phyloP scores from a whole-genome alignment of 768 basidiomycete genomes.

The Amyloporia xantha region DNA sequence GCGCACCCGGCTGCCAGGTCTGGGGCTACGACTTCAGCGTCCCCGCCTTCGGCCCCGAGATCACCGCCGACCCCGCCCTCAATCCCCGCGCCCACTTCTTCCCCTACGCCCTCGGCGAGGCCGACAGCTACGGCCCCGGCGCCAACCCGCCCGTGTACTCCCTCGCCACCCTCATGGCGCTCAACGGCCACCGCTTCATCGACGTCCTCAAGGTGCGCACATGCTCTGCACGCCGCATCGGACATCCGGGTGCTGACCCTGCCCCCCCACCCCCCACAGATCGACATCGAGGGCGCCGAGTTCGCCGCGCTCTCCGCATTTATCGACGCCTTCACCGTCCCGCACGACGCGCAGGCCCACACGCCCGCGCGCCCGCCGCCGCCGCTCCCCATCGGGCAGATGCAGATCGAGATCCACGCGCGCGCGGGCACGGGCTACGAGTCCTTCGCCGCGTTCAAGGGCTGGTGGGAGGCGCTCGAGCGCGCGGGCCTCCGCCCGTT shows the following conservation, averaged over 20 bases:
- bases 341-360: neutral
- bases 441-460: conserved; percentile 42
- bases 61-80: conserved; percentile 25
- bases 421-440: conserved; percentile 17
- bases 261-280: conserved; percentile 13
- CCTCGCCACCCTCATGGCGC: conserved; percentile 51
- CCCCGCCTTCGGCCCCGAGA: conserved; percentile 37
- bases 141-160: conserved; percentile 49
- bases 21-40: conserved; percentile 39
- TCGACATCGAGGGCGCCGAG: conserved; percentile 64
- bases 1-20: conserved; percentile 30
- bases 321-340: conserved; percentile 34
- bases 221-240: neutral
- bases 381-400: conserved; percentile 56
- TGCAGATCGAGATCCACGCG: conserved; percentile 60
- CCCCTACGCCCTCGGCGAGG: conserved; percentile 25
- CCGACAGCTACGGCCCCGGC: conserved; percentile 36
- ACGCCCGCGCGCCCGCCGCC: neutral
- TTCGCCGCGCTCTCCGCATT: conserved; percentile 47
- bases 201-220: conserved; percentile 50
- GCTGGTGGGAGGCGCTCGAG: conserved; percentile 66
- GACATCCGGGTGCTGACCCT: neutral
- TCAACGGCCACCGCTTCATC: conserved; percentile 60
- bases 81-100: conserved; percentile 36
- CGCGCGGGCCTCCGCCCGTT: conserved; percentile 61